These are phyloP conservation scores for Leccinellum luteum DNA, from an alignment of 768 basidiomycete species.

Conservation along the genomic window DNA sequence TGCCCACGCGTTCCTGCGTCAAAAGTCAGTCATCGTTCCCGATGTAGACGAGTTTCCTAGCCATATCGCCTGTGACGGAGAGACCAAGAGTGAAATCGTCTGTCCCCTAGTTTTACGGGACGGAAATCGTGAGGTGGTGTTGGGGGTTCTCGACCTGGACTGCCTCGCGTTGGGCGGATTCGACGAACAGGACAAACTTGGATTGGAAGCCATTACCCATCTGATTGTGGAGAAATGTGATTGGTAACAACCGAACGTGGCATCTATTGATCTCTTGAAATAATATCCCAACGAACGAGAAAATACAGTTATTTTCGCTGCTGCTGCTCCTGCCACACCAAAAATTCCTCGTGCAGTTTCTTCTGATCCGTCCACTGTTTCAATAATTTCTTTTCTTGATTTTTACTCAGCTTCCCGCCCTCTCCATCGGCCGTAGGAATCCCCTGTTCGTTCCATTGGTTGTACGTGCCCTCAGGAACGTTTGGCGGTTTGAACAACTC, in stretches of 20 bases:
- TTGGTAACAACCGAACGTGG: constrained; percentile 45
- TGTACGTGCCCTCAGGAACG: constrained; percentile 67
- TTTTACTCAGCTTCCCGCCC: constrained; percentile 85
- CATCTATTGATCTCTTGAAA: constrained; percentile 10
- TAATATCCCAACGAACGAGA: background rate
- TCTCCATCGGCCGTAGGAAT: constrained; percentile 82
- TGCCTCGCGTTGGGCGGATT: constrained; percentile 73
- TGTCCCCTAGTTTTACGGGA: constrained; percentile 57
- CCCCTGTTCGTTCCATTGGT: constrained; percentile 82
- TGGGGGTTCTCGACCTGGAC: constrained; percentile 84
- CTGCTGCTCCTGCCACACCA: constrained; percentile 44
- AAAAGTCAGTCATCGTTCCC: constrained; percentile 60
- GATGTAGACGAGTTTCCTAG: constrained; percentile 84
- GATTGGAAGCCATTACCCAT: constrained; percentile 69
- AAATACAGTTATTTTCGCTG: background rate
- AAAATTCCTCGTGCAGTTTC: constrained; percentile 78
- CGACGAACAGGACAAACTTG: constrained; percentile 70
- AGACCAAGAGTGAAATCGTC: constrained; percentile 89
- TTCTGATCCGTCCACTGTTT: constrained; percentile 75
- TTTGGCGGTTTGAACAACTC: constrained; percentile 86
- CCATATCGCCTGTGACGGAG: constrained; percentile 92
- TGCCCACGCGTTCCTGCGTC: constrained; percentile 67
- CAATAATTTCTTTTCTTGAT: constrained; percentile 65
- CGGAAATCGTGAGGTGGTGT: constrained; percentile 32
- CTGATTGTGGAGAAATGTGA: constrained; percentile 62